Evolutionary conservation across 345 rosid species (phyloP).

Genomic region (Brassica napus): Da-Ae NC_063438.1:23187501-23188000

Average conservation of each 20-base stretch:
- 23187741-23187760: not conserved
- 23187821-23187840: slow-evolving; percentile 73
- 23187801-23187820: slow-evolving; percentile 60
- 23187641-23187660: slow-evolving; percentile 58
- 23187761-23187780: slow-evolving; percentile 8
- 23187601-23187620: slow-evolving; percentile 82
- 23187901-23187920: slow-evolving; percentile 37
- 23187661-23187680: slow-evolving; percentile 73
- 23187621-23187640: slow-evolving; percentile 85
- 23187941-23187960: too few relatives aligned
- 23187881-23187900: slow-evolving; percentile 83
- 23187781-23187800: slow-evolving; percentile 73
- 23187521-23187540: not conserved
- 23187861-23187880: slow-evolving; percentile 95
- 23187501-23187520: slow-evolving; percentile 68
- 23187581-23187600: slow-evolving; percentile 61
- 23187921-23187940: not conserved
- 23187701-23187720: slow-evolving; percentile 75
- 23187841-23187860: slow-evolving; percentile 80
- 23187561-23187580: not conserved
- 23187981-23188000: too few relatives aligned
- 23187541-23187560: not conserved
- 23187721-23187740: slow-evolving; percentile 17
- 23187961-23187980: too few relatives aligned
- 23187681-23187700: slow-evolving; percentile 97